Evolutionary conservation across 495 filamentous ascomycete genomes (phyloP), one percentile per base, ranked within the genome.

Genomic region (Penicillium dipodomyicola): DNA sequence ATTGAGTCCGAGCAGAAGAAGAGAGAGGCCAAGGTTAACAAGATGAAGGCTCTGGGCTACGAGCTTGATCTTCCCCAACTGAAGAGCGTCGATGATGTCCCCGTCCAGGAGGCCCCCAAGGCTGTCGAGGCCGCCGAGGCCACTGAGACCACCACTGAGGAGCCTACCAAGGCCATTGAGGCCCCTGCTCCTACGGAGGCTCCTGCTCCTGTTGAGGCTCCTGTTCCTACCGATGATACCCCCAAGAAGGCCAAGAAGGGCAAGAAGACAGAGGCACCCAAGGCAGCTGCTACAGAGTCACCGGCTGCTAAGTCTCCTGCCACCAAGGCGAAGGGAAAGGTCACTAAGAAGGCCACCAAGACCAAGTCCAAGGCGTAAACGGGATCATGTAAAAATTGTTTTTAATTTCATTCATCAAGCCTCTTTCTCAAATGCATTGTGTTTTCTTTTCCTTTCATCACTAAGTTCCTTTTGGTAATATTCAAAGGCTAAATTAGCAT

Each of bases 31-130:
- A 87, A 90, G 72, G 83, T 82, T 1, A 80, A 88, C 67, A 88
- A 89, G 76, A 71, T 96, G 56, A 87, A 89, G 79, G 84, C 74
- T 37, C 72, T 96, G 46, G 94, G 86, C 22, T 98, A 98, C 71
- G 88, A 95, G 50, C 89, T 91, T 65, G 84, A 90, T 42, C 77
- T 84, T 14, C 91, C 91, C 3, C 74, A 76, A 58, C 70, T 96
- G 62, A 94, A 87, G 79, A 76, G 78, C 33, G 81, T 90, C 39
- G 82, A 83, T 27, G 76, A 77, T 42, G 79, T 89, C 39, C 76
- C 77, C 23, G 58, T 77, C 30, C 71, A 75, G 58, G 70, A 76
- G 52, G 63, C 58, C 37, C 48, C 56, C 43, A 65, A 71, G 55
- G 63, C 65, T 17, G 52, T 72, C 27, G 72, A 72, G 50, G 67